Conservation (phyloP, 495 filamentous ascomycete species). For the Bacidia gigantensis region DNA sequence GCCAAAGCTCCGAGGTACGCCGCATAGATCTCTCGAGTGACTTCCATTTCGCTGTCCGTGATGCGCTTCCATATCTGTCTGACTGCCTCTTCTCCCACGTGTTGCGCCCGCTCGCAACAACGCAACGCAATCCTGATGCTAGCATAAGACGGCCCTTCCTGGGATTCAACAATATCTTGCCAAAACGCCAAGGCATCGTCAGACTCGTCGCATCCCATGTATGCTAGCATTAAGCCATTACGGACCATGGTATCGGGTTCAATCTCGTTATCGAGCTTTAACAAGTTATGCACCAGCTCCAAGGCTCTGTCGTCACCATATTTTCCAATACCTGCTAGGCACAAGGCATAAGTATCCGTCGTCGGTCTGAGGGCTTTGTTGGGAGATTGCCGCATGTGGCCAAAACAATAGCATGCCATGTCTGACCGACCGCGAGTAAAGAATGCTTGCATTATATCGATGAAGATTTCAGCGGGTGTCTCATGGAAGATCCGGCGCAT, state of each 20-base stretch:
- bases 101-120: constrained; percentile 50
- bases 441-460: constrained; percentile 67
- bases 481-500: constrained; percentile 69
- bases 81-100: constrained; percentile 50
- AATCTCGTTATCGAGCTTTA: constrained; percentile 73
- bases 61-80: constrained; percentile 62
- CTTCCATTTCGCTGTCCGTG: constrained; percentile 55
- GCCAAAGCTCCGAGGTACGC: constrained; percentile 65
- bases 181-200: constrained; percentile 61
- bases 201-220: constrained; percentile 49
- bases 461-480: constrained; percentile 43
- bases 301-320: constrained; percentile 48
- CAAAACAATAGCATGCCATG: constrained; percentile 73
- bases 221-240: constrained; percentile 79
- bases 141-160: constrained; percentile 69
- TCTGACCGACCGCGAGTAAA: constrained; percentile 64
- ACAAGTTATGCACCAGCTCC: constrained; percentile 69
- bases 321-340: constrained; percentile 60
- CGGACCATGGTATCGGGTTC: constrained; percentile 60
- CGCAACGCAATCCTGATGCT: constrained; percentile 68
- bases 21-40: constrained; percentile 57
- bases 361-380: constrained; percentile 44
- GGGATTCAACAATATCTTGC: constrained; percentile 58
- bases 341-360: constrained; percentile 58
- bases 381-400: constrained; percentile 67